These are phyloP conservation scores for Trichoderma asperelloides DNA, from an alignment of 495 filamentous ascomycete species.

Conservation along the genomic window DNA sequence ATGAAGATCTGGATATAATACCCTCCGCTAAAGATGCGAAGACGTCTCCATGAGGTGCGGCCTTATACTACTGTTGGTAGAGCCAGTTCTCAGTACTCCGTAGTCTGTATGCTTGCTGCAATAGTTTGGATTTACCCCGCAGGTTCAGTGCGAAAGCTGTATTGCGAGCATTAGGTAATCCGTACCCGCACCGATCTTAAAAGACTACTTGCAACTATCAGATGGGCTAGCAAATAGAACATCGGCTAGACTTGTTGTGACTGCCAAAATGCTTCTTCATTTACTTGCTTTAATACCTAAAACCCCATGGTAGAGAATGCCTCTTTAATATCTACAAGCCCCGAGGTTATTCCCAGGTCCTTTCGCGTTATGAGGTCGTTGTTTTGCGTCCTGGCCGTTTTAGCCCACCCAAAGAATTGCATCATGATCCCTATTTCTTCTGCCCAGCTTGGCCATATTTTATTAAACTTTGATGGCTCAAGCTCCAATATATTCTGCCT, in stretches of 20 bases:
- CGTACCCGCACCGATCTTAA: no score
- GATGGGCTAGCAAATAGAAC: no score
- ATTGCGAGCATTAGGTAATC: no score
- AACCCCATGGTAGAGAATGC: not conserved
- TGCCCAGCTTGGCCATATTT: slow-evolving; percentile 28
- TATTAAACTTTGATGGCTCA: slow-evolving; percentile 18
- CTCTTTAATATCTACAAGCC: not conserved
- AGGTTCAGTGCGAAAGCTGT: no score
- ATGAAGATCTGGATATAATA: no score
- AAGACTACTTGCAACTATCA: no score
- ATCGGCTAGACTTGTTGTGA: no score
- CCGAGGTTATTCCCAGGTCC: not conserved
- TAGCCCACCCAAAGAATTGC: slow-evolving; percentile 28
- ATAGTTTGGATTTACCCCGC: no score
- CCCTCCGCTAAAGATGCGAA: not conserved
- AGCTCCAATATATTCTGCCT: slow-evolving; percentile 19
- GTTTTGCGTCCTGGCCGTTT: slow-evolving; percentile 19
- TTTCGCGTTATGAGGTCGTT: not conserved
- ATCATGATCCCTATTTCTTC: slow-evolving; percentile 33
- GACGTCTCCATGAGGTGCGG: not conserved
- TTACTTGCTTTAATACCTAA: not conserved
- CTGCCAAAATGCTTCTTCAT: no score
- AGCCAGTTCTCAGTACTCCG: no score
- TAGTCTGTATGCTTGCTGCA: no score
- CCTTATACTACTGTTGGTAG: not conserved